Evolutionary conservation across 768 basidiomycete genomes (phyloP).

Genomic region (Russula sp.): DNA sequence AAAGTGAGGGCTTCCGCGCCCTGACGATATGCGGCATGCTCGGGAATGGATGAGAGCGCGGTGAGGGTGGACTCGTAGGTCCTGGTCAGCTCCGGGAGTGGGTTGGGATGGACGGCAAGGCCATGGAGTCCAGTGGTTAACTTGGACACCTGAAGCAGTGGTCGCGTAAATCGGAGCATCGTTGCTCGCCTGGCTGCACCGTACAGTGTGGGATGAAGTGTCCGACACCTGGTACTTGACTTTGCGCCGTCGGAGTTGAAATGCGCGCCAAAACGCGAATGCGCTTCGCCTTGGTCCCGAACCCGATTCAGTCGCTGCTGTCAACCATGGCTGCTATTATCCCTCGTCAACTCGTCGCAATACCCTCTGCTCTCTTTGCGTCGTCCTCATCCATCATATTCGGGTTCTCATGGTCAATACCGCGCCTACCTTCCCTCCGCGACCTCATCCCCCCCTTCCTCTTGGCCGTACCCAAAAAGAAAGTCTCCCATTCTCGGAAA

Average conservation of each 20-base stretch:
- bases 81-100: slow-evolving; percentile 67
- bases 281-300: too few relatives aligned
- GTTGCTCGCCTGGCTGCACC: slow-evolving; percentile 24
- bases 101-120: slow-evolving; percentile 74
- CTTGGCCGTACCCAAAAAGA: slow-evolving; percentile 90
- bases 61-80: slow-evolving; percentile 76
- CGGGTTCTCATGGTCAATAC: slow-evolving; percentile 31
- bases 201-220: too few relatives aligned
- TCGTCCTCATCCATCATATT: slow-evolving; percentile 24
- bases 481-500: slow-evolving; percentile 88
- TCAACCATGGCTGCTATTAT: slow-evolving; percentile 1
- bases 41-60: slow-evolving; percentile 62
- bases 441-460: slow-evolving; percentile 85
- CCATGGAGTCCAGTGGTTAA: slow-evolving; percentile 82
- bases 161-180: slow-evolving; percentile 76
- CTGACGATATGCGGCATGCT: slow-evolving; percentile 82
- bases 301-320: neutral
- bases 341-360: slow-evolving; percentile 22
- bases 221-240: too few relatives aligned
- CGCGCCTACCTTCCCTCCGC: slow-evolving; percentile 39
- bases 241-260: slow-evolving; percentile 19
- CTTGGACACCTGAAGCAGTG: slow-evolving; percentile 59
- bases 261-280: neutral
- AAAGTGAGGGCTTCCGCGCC: slow-evolving; percentile 79
- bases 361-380: slow-evolving; percentile 23